Evolutionary conservation across 169 alveolate species (phyloP).

Genomic region (Neospora caninum): DNA sequence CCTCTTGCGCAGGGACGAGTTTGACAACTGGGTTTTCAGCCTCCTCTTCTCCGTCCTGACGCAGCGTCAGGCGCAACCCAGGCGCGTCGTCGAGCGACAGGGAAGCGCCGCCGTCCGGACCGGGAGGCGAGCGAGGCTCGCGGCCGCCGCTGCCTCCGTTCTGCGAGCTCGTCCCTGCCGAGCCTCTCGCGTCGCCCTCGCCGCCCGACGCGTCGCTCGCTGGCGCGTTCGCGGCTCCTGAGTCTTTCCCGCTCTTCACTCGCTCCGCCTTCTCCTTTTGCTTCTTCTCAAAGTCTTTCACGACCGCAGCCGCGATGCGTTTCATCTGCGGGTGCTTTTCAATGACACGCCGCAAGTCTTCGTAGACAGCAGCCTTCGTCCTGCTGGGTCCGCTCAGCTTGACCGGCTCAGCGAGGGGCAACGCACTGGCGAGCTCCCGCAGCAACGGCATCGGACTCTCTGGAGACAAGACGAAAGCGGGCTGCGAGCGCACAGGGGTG

Average conservation of each 20-base stretch:
- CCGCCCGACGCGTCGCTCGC: background rate
- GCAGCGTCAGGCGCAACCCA: background rate
- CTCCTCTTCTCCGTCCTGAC: background rate
- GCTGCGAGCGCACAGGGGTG: background rate
- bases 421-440: constrained; percentile 47
- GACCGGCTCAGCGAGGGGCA: constrained; percentile 53
- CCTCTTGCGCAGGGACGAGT: background rate
- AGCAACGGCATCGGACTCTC: constrained; percentile 36
- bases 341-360: constrained; percentile 33
- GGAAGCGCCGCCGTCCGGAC: too few species aligned
- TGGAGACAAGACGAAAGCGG: background rate
- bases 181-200: background rate
- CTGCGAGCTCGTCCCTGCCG: background rate
- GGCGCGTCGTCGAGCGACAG: too few species aligned
- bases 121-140: background rate
- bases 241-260: background rate
- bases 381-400: constrained; percentile 50
- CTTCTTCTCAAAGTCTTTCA: background rate
- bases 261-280: background rate
- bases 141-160: background rate
- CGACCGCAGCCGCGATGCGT: background rate
- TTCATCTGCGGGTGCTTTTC: constrained; percentile 17
- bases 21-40: background rate
- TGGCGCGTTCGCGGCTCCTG: background rate
- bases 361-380: constrained; percentile 41